Conservation (phyloP, 2,329 filamentous ascomycete genomes). For the Camillea tinctor region DNA sequence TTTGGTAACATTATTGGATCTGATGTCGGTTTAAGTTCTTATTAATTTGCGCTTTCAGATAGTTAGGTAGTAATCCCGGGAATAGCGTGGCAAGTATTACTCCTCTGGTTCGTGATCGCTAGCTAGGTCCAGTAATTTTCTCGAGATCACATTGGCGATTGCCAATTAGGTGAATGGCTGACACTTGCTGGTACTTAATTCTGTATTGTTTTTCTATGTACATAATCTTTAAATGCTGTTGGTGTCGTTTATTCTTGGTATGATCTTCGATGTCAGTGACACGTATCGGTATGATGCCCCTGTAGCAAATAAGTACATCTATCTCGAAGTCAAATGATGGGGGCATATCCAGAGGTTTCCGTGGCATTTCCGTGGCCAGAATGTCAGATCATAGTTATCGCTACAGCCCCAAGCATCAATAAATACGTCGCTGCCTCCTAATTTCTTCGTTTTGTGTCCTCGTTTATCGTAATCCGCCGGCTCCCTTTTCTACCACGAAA, state of each 20-base stretch:
- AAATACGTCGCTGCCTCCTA: background rate
- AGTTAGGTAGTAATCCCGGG: background rate
- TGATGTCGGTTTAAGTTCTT: background rate
- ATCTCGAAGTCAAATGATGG: constrained; percentile 13
- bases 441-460: background rate
- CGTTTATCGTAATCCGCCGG: constrained; percentile 32
- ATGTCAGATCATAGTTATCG: background rate
- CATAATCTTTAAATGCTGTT: background rate
- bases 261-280: background rate
- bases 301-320: constrained; percentile 14
- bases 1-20: background rate
- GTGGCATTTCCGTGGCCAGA: background rate
- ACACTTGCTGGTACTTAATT: background rate
- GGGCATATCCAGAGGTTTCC: constrained; percentile 7
- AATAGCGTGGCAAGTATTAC: too few relatives aligned
- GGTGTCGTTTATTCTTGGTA: constrained; percentile 9
- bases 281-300: constrained; percentile 3
- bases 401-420: background rate
- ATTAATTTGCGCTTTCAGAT: background rate
- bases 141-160: too few relatives aligned
- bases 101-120: background rate
- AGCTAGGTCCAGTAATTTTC: background rate
- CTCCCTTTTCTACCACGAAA: constrained; percentile 43
- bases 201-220: background rate
- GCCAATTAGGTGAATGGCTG: too few relatives aligned